Base-by-base conservation (phyloP, 306 rosid species). In the Cotoneaster glaucophyllus region DNA sequence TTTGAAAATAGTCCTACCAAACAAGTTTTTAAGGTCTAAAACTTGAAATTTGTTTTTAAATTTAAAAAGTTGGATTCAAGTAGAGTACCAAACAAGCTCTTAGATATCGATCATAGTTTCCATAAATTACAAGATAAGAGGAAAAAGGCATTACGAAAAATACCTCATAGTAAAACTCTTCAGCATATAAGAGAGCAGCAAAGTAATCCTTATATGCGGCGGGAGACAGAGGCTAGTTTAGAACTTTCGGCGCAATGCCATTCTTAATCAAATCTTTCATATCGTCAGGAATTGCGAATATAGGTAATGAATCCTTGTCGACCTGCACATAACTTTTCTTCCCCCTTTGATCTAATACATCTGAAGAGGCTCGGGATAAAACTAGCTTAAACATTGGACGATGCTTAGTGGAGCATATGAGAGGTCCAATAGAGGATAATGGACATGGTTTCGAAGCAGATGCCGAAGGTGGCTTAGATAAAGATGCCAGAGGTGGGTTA, bases 161-260 rank as follows among this genome's bases (percentile, higher is more conserved):
- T 78, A 83, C 89, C 84, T 83, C 74, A 21, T 17, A 31, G 57
- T 86, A 78, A 78, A 65, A 81, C 3, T 86, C 83, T 79, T 86
- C 89, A 3, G 82, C 79, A 75, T 83, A 79, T 56, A 81, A 44
- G 7, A 83, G 72, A 52, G 89, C 78, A 29, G 87, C 75, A 67
- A 86, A 86, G 80, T 71, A 78, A 63, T 73, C 81, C 84, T 73
- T 78, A 9, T 86, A 83, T 13, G 84, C 70, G 4, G 28, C 28
- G 34, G 77, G 79, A 45, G 87, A 80, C 74, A 83, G 43, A 44
- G 73, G 82, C 31, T 70, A 31, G 5, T 45, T 71, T 15, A 86
- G 53, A 69, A 83, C 71, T 53, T 58, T 24, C 11, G 85, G 85
- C 28, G 58, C 78, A 17, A 71, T 86, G 29, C 65, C 85, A 5